Evolutionary conservation across 805 yeast species (phyloP), one percentile per base, ranked within the genome.

Genomic region (Lipomyces sp.): DNA sequence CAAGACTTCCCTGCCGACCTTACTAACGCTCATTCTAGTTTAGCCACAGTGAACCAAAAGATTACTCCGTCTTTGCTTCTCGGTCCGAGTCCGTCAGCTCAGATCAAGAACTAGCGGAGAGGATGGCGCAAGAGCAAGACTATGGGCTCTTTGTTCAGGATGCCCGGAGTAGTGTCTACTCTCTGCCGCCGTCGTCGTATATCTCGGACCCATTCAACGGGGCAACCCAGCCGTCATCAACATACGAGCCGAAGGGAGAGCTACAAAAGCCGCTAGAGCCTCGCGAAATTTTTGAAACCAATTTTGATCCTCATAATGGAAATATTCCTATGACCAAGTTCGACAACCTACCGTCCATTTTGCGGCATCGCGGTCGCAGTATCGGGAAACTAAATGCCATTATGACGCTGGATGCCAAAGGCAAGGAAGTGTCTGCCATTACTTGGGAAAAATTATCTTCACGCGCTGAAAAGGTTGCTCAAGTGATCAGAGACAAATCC

Each of bases 371-470:
- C 33, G 95, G 87, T 3, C 72, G 76, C 16, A 69, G 79, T 3
- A 82, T 82, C 55, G 76, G 77, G 16, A 80, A 79, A 46, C 89
- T 86, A 49, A 72, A 75, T 8, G 96, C 97, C 0, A 74, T 91
- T 36, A 68, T 82, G 39, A 77, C 81, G 1, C 71, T 93, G 13
- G 96, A 89, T 63, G 64, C 76, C 2, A 84, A 79, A 59, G 97
- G 96, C 4, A 90, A 87, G 64, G 97, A 90, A 62, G 72, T 78
- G 0, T 74, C 74, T 32, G 70, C 84, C 0, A 84, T 91, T 13
- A 74, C 91, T 1, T 93, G 98, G 98, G 96, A 87, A 51, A 89
- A 87, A 63, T 72, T 93, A 14, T 85, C 87, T 57, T 66, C 83
- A 36, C 79, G 83, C 60, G 84, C 97, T 0, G 95, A 88, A 63